Evolutionary conservation across 768 basidiomycete species (phyloP).

Genomic region (Cytidiella melzeri): DNA sequence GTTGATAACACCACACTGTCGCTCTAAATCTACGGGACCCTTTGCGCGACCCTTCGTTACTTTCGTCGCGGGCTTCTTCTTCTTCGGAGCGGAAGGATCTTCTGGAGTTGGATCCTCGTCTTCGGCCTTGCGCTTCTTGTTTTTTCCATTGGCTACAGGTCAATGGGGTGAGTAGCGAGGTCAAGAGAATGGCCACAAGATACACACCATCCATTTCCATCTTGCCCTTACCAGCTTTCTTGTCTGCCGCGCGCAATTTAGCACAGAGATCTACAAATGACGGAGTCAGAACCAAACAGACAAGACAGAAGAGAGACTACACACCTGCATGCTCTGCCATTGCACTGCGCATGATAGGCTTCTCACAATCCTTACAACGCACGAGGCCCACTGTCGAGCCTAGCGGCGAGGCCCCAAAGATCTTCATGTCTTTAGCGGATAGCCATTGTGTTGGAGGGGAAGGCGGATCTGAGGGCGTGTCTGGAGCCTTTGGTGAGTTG

Average conservation of each 20-base stretch:
- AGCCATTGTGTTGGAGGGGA: slow-evolving; percentile 85
- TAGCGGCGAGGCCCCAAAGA: slow-evolving; percentile 76
- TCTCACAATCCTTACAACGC: slow-evolving; percentile 76
- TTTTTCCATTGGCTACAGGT: slow-evolving; percentile 32
- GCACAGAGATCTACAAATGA: slow-evolving; percentile 49
- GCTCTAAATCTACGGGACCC: slow-evolving; percentile 86
- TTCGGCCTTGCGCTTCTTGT: slow-evolving; percentile 80
- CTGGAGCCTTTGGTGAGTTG: slow-evolving; percentile 26
- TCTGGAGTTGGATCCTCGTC: slow-evolving; percentile 58
- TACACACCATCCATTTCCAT: slow-evolving; percentile 41
- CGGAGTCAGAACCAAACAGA: neutral
- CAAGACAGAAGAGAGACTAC: slow-evolving; percentile 15
- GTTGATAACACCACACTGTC: slow-evolving; percentile 95
- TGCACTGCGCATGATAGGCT: slow-evolving; percentile 73
- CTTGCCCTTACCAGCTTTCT: slow-evolving; percentile 55
- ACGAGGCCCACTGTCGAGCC: slow-evolving; percentile 54
- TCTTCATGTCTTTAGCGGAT: slow-evolving; percentile 80
- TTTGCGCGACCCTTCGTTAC: slow-evolving; percentile 75
- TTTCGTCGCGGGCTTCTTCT: slow-evolving; percentile 71
- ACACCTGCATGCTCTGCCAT: slow-evolving; percentile 72
- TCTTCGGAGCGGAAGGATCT: slow-evolving; percentile 60
- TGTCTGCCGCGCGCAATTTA: slow-evolving; percentile 46
- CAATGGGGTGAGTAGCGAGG: neutral
- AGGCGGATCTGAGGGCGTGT: slow-evolving; percentile 33
- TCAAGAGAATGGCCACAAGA: neutral